Percentiles rank a stretch among this genome's conserved stretches.
Evolutionary conservation across 371 early-diverging fungal genomes (phyloP).

Genomic region (Lichtheimia hyalospora): DNA sequence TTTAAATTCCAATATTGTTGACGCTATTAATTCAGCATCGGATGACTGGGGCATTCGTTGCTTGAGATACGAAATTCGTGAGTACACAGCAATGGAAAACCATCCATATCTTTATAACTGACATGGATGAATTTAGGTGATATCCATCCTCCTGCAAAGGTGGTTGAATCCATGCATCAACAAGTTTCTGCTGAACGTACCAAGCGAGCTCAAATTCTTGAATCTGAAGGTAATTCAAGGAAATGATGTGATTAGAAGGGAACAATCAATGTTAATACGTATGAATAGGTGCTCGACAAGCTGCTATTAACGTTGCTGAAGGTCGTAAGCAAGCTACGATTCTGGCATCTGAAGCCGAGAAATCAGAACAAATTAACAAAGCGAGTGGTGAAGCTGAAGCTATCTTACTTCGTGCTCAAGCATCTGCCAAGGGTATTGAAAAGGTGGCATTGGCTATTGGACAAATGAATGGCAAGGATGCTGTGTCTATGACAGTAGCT

Average conservation of each 20-base stretch:
- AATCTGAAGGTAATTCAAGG: constrained; percentile 77
- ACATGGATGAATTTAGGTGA: constrained; percentile 52
- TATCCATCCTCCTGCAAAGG: constrained; percentile 95
- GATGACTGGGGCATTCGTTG: constrained; percentile 97
- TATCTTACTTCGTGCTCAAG: constrained; percentile 82
- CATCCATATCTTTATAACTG: constrained; percentile 17
- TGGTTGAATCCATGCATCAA: constrained; percentile 96
- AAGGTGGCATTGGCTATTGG: constrained; percentile 80
- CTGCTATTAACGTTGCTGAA: constrained; percentile 97
- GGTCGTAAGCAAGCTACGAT: constrained; percentile 92
- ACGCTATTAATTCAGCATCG: constrained; percentile 93
- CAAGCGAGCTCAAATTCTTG: constrained; percentile 96
- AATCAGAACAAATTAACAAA: constrained; percentile 86
- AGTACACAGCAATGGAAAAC: constrained; percentile 9
- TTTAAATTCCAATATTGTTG: constrained; percentile 91
- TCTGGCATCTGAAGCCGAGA: constrained; percentile 92
- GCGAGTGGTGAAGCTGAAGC: constrained; percentile 91
- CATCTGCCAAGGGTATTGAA: constrained; percentile 82
- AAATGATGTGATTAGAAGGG: neutral
- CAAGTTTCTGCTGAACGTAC: constrained; percentile 96
- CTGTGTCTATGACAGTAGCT: constrained; percentile 92
- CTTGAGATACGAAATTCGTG: constrained; percentile 88
- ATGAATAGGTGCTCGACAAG: constrained; percentile 76
- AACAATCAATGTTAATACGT: neutral
- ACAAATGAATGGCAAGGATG: constrained; percentile 72